phyloP scores from a whole-genome alignment of 495 filamentous ascomycete species.

The Chaetomium cochliodes region DNA sequence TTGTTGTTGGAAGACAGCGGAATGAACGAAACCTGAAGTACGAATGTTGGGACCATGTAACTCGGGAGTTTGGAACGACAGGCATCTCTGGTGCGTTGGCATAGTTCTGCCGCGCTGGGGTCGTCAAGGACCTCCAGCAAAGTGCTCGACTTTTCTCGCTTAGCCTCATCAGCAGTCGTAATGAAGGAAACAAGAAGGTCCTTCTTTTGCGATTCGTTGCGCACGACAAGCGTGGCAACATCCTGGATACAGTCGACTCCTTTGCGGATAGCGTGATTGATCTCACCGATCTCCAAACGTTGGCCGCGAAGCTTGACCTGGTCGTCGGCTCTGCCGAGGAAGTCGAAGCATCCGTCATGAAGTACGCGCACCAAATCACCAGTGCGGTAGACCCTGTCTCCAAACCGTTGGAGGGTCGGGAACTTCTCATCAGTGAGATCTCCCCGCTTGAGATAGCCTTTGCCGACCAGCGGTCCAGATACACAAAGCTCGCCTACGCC shows the following conservation, averaged over 20 bases:
- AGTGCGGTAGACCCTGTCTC: slow-evolving; percentile 66
- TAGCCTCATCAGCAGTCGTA: slow-evolving; percentile 32
- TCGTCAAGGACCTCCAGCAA: slow-evolving; percentile 35
- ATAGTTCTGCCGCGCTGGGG: slow-evolving; percentile 25
- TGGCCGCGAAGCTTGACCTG: slow-evolving; percentile 80
- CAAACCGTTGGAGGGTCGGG: slow-evolving; percentile 51
- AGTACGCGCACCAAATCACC: slow-evolving; percentile 75
- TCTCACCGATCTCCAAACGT: slow-evolving; percentile 73
- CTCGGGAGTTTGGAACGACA: slow-evolving; percentile 61
- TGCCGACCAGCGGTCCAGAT: slow-evolving; percentile 79
- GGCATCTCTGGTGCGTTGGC: slow-evolving; percentile 43
- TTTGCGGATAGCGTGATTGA: slow-evolving; percentile 63
- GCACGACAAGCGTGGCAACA: slow-evolving; percentile 63
- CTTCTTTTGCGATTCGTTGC: slow-evolving; percentile 57
- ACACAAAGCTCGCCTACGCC: slow-evolving; percentile 85
- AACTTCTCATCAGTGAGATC: slow-evolving; percentile 66
- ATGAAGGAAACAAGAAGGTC: slow-evolving; percentile 71
- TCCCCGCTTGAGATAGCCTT: slow-evolving; percentile 78
- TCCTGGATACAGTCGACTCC: slow-evolving; percentile 49
- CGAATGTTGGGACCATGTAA: slow-evolving; percentile 78
- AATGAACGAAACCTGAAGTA: slow-evolving; percentile 60
- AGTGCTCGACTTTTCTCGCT: slow-evolving; percentile 2
- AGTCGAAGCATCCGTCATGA: slow-evolving; percentile 68
- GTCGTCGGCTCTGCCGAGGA: slow-evolving; percentile 72
- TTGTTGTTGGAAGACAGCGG: slow-evolving; percentile 76